Base-by-base conservation (phyloP, 2,329 filamentous ascomycete genomes). In the Fusarium avenaceum region DNA sequence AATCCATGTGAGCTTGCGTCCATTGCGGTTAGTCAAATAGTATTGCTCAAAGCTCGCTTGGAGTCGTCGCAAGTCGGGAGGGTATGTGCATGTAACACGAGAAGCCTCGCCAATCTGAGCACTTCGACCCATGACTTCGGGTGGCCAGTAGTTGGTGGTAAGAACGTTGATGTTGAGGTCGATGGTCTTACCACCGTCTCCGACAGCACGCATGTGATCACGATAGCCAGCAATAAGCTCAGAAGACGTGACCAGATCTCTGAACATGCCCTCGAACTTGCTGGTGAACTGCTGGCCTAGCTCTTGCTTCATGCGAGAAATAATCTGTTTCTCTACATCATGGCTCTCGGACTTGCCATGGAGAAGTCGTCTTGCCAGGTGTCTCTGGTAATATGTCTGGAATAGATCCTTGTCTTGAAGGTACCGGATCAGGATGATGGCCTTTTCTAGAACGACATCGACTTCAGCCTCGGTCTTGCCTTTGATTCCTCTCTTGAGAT, bases 311-410 rank as follows among this genome's bases (percentile, higher is more conserved):
- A 99, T 97, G 67, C 95, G 92, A 1, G 90, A 91, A 52, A 99
- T 96, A 88, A 99, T 96, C 74, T 96, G 91, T 77, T 95, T 94
- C 80, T 99, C 96, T 1, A 94, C 93, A 74, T 97, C 95, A 68
- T 93, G 90, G 76, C 92, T 97, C 71, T 96, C 90, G 0, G 93
- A 95, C 74, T 96, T 96, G 76, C 91, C 92, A 80, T 96, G 92
- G 19, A 99, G 84, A 42, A 99, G 82, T 51, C 96, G 89, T 62
- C 93, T 91, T 44, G 93, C 95, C 24, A 99, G 86, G 80, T 99
- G 96, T 77, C 97, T 97, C 83, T 98, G 97, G 83, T 99, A 98
- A 79, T 99, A 99, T 6, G 92, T 89, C 81, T 99, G 95, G 74
- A 99, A 97, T 71, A 97, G 85, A 76, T 99, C 96, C 80, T 95